A percentile compares a stretch with the other conserved stretches of the same genome.
Evolutionary conservation across 768 basidiomycete genomes (phyloP).

Genomic region (Ephemerocybe angulata): DNA sequence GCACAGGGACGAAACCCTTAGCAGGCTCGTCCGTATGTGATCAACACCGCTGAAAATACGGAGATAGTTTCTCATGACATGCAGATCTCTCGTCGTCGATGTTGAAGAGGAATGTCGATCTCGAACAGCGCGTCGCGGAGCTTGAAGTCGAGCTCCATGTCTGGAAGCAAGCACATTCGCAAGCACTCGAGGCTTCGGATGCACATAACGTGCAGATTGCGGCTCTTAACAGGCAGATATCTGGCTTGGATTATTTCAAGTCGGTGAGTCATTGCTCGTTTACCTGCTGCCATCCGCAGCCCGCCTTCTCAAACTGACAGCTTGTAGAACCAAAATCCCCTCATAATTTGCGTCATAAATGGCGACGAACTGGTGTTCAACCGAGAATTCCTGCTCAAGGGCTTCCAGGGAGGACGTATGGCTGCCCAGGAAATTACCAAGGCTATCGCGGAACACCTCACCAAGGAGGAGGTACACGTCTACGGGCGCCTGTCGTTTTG

Average conservation of each 20-base stretch:
- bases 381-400: constrained; percentile 54
- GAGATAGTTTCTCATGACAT: constrained; percentile 3
- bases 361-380: constrained; percentile 69
- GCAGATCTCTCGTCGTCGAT: constrained; percentile 63
- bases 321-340: constrained; percentile 54
- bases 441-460: constrained; percentile 63
- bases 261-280: constrained; percentile 28
- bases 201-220: constrained; percentile 67
- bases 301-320: background rate
- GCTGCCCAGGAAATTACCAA: constrained; percentile 66
- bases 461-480: constrained; percentile 56
- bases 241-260: constrained; percentile 51
- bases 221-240: constrained; percentile 62
- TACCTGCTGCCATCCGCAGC: background rate
- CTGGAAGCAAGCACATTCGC: constrained; percentile 69
- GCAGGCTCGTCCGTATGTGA: constrained; percentile 52
- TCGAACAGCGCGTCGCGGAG: constrained; percentile 63
- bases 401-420: constrained; percentile 61
- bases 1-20: constrained; percentile 63
- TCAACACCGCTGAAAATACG: background rate
- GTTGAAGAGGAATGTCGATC: constrained; percentile 56
- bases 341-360: constrained; percentile 73
- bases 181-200: constrained; percentile 57
- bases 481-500: constrained; percentile 70
- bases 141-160: constrained; percentile 66